Percentiles rank a stretch among this genome's conserved stretches.
Conservation (phyloP, 2,329 filamentous ascomycete species). For the Fusarium miscanthi region DNA sequence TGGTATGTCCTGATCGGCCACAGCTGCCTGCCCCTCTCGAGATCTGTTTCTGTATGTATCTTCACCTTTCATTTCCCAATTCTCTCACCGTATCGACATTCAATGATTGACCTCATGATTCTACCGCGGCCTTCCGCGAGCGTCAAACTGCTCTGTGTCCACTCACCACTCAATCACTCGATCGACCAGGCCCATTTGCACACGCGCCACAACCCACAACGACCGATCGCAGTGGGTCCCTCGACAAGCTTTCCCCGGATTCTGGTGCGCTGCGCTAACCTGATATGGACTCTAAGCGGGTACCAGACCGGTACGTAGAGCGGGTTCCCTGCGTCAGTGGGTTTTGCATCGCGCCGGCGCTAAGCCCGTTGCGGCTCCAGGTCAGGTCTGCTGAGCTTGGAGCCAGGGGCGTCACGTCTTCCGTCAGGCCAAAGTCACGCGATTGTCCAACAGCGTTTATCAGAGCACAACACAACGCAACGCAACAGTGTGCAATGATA, state of each 20-base stretch:
- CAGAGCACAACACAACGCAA: neutral
- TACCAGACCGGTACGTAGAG: conserved; percentile 41
- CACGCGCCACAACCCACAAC: conserved; percentile 39
- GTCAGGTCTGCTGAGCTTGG: conserved; percentile 44
- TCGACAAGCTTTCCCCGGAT: conserved; percentile 52
- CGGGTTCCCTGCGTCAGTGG: conserved; percentile 21
- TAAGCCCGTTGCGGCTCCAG: conserved; percentile 41
- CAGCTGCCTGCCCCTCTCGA: conserved; percentile 17
- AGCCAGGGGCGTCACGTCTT: conserved; percentile 45
- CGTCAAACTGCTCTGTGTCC: conserved; percentile 11
- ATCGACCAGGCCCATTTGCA: conserved; percentile 25
- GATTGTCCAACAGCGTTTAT: conserved; percentile 39
- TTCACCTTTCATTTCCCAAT: neutral
- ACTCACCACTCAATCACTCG: conserved; percentile 23
- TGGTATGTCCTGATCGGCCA: conserved; percentile 26
- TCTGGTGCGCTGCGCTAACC: conserved; percentile 40
- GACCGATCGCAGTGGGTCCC: conserved; percentile 44
- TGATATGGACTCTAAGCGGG: conserved; percentile 30
- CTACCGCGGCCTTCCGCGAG: conserved; percentile 23
- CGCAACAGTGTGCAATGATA: neutral
- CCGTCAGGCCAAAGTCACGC: conserved; percentile 49
- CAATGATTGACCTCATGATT: conserved; percentile 3
- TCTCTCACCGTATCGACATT: neutral
- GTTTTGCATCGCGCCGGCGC: conserved; percentile 22
- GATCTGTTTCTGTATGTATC: neutral